These are phyloP conservation scores for Suillus lakei DNA, from an alignment of 768 basidiomycete species.

Conservation along the genomic window DNA sequence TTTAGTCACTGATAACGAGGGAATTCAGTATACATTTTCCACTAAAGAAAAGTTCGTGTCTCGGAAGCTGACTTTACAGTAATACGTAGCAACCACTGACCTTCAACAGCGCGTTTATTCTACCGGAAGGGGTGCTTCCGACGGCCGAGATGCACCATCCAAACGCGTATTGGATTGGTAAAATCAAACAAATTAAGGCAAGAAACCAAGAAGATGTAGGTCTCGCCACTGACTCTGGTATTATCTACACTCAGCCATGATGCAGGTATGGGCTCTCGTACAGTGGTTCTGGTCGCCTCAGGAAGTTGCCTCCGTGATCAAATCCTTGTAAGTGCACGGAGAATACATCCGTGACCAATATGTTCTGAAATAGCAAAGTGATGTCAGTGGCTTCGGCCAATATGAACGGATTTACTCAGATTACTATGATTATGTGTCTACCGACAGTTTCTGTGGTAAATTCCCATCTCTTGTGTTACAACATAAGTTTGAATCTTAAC, in stretches of 20 bases:
- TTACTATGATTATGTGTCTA: slow-evolving; percentile 50
- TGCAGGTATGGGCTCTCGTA: slow-evolving; percentile 56
- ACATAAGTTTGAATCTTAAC: slow-evolving; percentile 21
- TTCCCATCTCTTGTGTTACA: neutral
- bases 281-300: slow-evolving; percentile 59
- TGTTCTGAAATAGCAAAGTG: slow-evolving; percentile 33
- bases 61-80: neutral
- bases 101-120: slow-evolving; percentile 44
- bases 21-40: slow-evolving; percentile 28
- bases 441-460: slow-evolving; percentile 52
- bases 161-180: slow-evolving; percentile 56
- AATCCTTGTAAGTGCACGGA: slow-evolving; percentile 50
- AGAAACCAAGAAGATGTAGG: slow-evolving; percentile 36
- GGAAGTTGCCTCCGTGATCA: slow-evolving; percentile 49
- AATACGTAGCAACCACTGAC: neutral
- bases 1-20: slow-evolving; percentile 21
- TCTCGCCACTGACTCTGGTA: neutral
- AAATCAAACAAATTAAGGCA: slow-evolving; percentile 50
- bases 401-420: slow-evolving; percentile 58
- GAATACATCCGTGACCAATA: neutral
- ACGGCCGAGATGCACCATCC: slow-evolving; percentile 31
- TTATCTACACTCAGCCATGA: neutral
- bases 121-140: slow-evolving; percentile 39
- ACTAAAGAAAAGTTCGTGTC: slow-evolving; percentile 41
- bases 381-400: slow-evolving; percentile 42